Evolutionary conservation across 371 early-diverging fungal genomes (phyloP), one percentile per base, ranked within the genome.

Genomic region (Lichtheimia hyalospora): DNA sequence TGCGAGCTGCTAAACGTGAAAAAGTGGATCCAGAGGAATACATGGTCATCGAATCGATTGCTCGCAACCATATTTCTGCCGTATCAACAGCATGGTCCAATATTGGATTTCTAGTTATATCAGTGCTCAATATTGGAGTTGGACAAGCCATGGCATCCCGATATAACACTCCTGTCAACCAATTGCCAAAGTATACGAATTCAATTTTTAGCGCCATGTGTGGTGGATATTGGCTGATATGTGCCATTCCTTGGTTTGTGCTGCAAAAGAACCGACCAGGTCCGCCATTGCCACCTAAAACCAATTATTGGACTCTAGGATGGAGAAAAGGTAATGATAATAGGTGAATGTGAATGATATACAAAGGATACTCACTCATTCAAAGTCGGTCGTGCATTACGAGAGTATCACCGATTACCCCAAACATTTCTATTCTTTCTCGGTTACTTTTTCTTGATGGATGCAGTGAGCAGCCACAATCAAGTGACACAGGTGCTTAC

Each of bases 401-500:
- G 71, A 54, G 75, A 79, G 34, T 73, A 69, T 39, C 56, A 67
- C 0, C 66, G 75, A 50, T 68, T 84, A 10, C 68, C 78, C 0
- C 79, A 84, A 42, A 52, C 72, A 20, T 77, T 77, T 54, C 25
- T 70, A 50, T 77, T 68, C 28, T 51, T 77, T 18, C 40, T 74
- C 34, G 67, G 69, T 0, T 77, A 77, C 23, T 74, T 77, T 46
- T 66, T 77, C 52, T 63, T 77, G 25, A 61, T 63, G 20, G 82
- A 81, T 62, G 81, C 79, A 1, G 77, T 77, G 16, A 72, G 72
- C 42, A 81, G 81, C 1, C 73, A 74, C 13, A 64, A 59, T 21
- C 64, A 65, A 42, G 69, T 78, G 51, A 18, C 51, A 40, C 27
- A 55, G 49, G 62, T 71, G 48, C 46, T 84, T 40, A 72, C 70